phyloP scores from a whole-genome alignment of 2,329 filamentous ascomycete genomes.

The Microsporum canis region DNA sequence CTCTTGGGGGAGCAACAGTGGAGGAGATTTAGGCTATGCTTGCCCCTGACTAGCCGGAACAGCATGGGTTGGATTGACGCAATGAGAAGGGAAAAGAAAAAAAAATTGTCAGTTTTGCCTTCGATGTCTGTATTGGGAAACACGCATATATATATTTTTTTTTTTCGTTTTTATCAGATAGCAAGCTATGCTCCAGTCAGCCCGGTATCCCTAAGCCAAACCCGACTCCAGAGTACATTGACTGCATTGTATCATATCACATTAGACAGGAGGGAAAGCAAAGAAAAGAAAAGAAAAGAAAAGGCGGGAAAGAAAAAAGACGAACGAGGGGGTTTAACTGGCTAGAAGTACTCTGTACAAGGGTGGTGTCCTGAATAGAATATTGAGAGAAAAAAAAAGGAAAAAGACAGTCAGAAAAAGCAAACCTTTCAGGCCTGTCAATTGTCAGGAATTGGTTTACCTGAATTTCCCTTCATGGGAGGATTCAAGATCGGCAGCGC shows the following conservation, averaged over 20 bases:
- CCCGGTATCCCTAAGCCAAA: not conserved
- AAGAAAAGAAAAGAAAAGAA: not conserved
- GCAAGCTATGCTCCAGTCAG: not conserved
- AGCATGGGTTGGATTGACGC: not conserved
- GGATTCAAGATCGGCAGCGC: slow-evolving; percentile 17
- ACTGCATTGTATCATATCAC: slow-evolving; percentile 3
- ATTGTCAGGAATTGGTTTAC: not conserved
- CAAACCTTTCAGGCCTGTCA: not conserved
- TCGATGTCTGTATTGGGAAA: not conserved
- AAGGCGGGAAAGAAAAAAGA: not conserved
- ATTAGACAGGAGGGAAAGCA: not conserved
- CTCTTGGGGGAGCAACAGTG: not conserved
- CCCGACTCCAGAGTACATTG: not conserved
- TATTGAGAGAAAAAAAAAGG: not conserved
- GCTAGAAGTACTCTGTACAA: not conserved
- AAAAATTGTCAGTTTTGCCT: not conserved
- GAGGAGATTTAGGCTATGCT: not conserved
- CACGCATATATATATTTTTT: not conserved
- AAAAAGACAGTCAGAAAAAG: not conserved
- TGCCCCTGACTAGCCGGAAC: not conserved
- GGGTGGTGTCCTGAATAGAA: not conserved
- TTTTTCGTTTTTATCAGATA: not conserved
- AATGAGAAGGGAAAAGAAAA: not conserved
- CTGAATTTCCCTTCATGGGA: slow-evolving; percentile 10
- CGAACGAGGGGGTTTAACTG: not conserved